Conservation (phyloP, 2,329 filamentous ascomycete genomes). For the Trichoderma sp. region DNA sequence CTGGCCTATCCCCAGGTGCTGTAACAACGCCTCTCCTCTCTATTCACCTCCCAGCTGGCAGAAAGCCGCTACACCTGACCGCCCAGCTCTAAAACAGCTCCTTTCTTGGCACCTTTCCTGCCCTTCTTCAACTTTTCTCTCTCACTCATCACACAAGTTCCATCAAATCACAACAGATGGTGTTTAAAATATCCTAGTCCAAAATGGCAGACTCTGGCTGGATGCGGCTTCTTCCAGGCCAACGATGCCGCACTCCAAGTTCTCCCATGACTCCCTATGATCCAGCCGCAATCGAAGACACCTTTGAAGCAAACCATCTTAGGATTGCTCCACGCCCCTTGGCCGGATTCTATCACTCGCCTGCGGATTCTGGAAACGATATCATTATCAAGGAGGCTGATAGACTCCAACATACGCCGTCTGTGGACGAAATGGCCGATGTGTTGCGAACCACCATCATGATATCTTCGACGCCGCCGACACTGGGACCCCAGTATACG, state of each 20-base stretch:
- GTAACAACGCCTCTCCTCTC: neutral
- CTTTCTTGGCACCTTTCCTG: neutral
- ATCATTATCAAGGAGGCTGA: conserved; percentile 27
- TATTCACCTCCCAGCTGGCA: neutral
- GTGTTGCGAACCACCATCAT: conserved; percentile 46
- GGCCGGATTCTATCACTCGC: neutral
- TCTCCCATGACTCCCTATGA: neutral
- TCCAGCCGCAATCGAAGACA: neutral
- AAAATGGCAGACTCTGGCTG: conserved; percentile 29
- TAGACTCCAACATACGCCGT: conserved; percentile 43
- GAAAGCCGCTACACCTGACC: neutral
- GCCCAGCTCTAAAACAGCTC: neutral
- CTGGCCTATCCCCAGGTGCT: neutral
- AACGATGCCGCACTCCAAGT: conserved; percentile 28
- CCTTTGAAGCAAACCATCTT: neutral
- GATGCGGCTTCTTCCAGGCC: conserved; percentile 31
- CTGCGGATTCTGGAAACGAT: conserved; percentile 15
- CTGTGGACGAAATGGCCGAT: conserved; percentile 47
- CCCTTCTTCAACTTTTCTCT: neutral
- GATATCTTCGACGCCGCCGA: conserved; percentile 35
- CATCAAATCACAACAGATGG: neutral
- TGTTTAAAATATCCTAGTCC: too few species aligned
- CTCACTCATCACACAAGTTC: neutral
- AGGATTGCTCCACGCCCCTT: neutral
- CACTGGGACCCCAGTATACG: conserved; percentile 45